Percentiles rank a stretch among this genome's conserved stretches.
Conservation (phyloP, 2,329 filamentous ascomycete species). For the Ophiostoma sp. region DNA sequence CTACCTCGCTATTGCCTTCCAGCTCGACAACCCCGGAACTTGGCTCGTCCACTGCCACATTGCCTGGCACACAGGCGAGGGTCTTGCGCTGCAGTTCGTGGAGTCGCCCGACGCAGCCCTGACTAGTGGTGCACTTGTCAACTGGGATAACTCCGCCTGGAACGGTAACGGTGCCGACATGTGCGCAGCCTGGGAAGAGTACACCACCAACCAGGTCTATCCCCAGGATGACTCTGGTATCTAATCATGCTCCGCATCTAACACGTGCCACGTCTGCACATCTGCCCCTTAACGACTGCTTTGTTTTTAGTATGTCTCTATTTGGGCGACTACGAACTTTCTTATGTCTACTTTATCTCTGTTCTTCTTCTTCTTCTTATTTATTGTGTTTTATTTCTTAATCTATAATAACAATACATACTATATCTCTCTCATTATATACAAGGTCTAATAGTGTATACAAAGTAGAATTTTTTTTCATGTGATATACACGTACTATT, state of each 20-base stretch:
- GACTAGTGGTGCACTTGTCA: background rate
- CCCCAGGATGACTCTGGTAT: constrained; percentile 11
- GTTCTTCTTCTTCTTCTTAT: background rate
- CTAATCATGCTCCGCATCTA: constrained; percentile 29
- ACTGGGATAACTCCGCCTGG: constrained; percentile 16
- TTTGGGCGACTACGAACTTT: background rate
- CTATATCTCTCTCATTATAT: too few species aligned
- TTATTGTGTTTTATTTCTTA: background rate
- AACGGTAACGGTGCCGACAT: constrained; percentile 19
- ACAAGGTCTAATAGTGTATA: too few species aligned
- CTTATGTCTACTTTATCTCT: background rate
- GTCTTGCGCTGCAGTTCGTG: constrained; percentile 47
- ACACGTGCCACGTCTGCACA: too few species aligned
- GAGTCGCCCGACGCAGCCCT: constrained; percentile 29
- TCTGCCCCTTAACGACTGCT: background rate
- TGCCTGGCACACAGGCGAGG: constrained; percentile 44
- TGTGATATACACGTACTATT: too few species aligned
- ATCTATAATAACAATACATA: background rate
- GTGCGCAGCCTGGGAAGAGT: constrained; percentile 25
- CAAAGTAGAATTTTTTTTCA: too few species aligned
- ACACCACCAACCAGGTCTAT: background rate
- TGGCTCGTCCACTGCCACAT: constrained; percentile 46
- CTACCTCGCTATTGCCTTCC: constrained; percentile 43
- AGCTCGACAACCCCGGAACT: constrained; percentile 44
- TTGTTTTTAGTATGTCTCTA: background rate